phyloP scores from a whole-genome alignment of 2,329 filamentous ascomycete genomes.

The Fusarium protoensiforme region DNA sequence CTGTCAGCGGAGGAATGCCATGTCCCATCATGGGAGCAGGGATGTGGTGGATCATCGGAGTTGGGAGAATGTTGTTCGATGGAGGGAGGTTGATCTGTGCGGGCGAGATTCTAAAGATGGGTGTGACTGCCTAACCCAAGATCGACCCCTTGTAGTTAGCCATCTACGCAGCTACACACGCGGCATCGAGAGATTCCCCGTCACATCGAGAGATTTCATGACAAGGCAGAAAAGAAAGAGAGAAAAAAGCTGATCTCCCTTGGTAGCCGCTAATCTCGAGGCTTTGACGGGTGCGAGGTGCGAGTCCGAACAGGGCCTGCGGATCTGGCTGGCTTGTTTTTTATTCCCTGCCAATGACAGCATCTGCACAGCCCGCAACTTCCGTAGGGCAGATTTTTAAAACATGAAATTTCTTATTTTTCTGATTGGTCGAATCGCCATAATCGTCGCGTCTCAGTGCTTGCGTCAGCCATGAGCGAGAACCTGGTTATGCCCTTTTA shows the following conservation, averaged over 20 bases:
- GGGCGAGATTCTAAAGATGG: not conserved
- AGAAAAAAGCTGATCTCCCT: not conserved
- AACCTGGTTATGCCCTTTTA: not conserved
- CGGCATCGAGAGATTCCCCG: not conserved
- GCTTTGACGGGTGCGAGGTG: slow-evolving; percentile 3
- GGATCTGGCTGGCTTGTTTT: not conserved
- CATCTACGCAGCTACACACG: not conserved
- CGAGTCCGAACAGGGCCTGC: not conserved
- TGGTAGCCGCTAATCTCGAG: not conserved
- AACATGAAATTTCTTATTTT: not conserved
- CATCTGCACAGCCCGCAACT: not conserved
- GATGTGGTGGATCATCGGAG: not conserved
- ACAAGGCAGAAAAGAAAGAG: not conserved
- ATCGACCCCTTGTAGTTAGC: not conserved
- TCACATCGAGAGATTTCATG: not conserved
- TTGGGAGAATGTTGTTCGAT: not conserved
- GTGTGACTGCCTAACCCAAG: not conserved
- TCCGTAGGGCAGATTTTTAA: not conserved
- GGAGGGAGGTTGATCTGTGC: not conserved
- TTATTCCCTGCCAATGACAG: not conserved
- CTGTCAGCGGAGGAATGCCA: slow-evolving; percentile 24
- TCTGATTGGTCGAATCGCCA: not conserved
- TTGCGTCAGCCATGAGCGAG: not conserved
- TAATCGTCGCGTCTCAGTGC: not conserved
- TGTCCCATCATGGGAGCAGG: not conserved